A percentile compares a stretch with the other conserved stretches of the same genome.
Conservation (phyloP, 768 basidiomycete species). For the Lepiota venenata region DNA sequence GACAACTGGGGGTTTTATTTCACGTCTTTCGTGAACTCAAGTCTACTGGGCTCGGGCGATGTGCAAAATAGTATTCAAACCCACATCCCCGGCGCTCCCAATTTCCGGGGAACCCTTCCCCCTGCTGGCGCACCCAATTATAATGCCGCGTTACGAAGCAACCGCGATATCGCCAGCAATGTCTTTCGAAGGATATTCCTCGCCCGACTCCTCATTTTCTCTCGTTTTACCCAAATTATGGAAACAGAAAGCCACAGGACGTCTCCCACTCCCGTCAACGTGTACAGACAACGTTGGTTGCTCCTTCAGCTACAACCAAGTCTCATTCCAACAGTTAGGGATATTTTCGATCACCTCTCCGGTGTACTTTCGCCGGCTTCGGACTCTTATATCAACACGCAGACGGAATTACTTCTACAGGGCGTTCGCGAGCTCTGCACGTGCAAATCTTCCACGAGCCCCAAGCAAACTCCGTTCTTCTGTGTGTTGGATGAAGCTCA, state of each 20-base stretch:
- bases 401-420: conserved; percentile 28
- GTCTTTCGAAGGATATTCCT: conserved; percentile 38
- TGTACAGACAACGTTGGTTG: conserved; percentile 35
- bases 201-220: conserved; percentile 37
- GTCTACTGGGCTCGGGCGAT: conserved; percentile 40
- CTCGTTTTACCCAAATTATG: conserved; percentile 34
- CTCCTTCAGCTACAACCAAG: conserved; percentile 39
- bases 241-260: conserved; percentile 5
- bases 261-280: neutral
- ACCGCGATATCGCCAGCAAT: conserved; percentile 33
- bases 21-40: conserved; percentile 40
- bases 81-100: conserved; percentile 30
- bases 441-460: neutral
- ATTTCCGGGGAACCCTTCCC: conserved; percentile 30
- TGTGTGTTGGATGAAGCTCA: conserved; percentile 46
- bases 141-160: conserved; percentile 26
- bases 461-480: conserved; percentile 34
- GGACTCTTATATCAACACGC: conserved; percentile 32
- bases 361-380: conserved; percentile 29
- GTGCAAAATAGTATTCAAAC: conserved; percentile 37
- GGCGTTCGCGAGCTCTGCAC: conserved; percentile 27
- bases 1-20: conserved; percentile 46
- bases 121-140: conserved; percentile 27
- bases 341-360: conserved; percentile 37
- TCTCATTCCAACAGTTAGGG: conserved; percentile 33